Evolutionary conservation across 1,284 basidiomycete species (phyloP).

Genomic region (Boletus smithii): DNA sequence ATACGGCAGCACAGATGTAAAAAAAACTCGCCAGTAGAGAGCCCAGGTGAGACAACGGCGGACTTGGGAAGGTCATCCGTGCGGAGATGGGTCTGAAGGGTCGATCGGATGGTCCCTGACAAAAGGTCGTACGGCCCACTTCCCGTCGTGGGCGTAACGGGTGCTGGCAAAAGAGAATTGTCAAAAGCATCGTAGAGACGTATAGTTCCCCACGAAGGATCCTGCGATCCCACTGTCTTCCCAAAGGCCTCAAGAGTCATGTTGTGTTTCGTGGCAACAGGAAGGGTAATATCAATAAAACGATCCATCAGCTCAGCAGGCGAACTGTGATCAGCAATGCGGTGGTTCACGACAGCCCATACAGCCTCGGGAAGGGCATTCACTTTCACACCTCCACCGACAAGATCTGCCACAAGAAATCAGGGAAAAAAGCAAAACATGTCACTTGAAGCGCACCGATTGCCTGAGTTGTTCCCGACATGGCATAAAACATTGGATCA

Average conservation of each 20-base stretch:
- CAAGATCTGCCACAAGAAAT: slow-evolving; percentile 32
- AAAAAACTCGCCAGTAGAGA: slow-evolving; percentile 26
- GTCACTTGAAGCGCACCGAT: slow-evolving; percentile 29
- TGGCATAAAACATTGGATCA: slow-evolving; percentile 26
- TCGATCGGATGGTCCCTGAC: slow-evolving; percentile 46
- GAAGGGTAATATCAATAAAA: slow-evolving; percentile 34
- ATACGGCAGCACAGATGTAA: slow-evolving; percentile 10
- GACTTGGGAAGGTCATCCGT: slow-evolving; percentile 21
- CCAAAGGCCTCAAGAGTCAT: slow-evolving; percentile 46
- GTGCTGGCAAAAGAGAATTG: slow-evolving; percentile 46
- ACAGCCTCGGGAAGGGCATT: slow-evolving; percentile 44
- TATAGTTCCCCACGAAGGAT: slow-evolving; percentile 23
- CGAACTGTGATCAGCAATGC: slow-evolving; percentile 40
- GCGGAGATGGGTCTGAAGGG: slow-evolving; percentile 27
- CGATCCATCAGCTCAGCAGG: slow-evolving; percentile 34
- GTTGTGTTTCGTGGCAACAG: slow-evolving; percentile 37
- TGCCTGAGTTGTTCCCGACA: slow-evolving; percentile 49
- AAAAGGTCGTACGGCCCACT: slow-evolving; percentile 44
- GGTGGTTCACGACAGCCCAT: slow-evolving; percentile 40
- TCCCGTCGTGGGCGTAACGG: slow-evolving; percentile 43
- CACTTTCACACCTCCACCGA: slow-evolving; percentile 46
- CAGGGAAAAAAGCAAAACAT: not conserved
- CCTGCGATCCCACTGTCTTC: slow-evolving; percentile 22
- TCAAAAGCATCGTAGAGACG: slow-evolving; percentile 38
- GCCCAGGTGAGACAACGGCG: slow-evolving; percentile 17